Evolutionary conservation across 2,329 filamentous ascomycete genomes (phyloP), one percentile per base, ranked within the genome.

Genomic region (Furcasterigmium furcatum): DNA sequence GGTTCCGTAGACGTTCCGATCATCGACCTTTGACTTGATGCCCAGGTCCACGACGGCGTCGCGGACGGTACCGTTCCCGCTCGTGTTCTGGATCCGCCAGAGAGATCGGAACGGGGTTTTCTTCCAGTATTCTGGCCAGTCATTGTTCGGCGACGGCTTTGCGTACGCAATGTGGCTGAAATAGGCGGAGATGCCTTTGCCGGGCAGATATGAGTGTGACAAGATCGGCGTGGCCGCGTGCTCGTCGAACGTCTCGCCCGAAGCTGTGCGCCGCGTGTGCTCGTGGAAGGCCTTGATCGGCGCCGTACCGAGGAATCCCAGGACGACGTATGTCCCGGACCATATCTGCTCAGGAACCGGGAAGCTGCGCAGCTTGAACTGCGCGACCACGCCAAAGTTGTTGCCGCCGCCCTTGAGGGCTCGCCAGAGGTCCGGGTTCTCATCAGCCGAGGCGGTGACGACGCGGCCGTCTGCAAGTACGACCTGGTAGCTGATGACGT

Each of bases 341-440:
- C 40, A 42, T 1, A 42, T 32, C 8, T 34, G 12, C 4, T 18
- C 21, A n/a, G 40, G 27, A 3, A 34, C 5, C 4, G 19, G 27
- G 27, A 42, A 34, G 20, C 27, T 34, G 27, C 40, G 40, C 40
- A 42, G 19, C 46, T 42, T 43, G 12, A 48, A 43, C 2, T 43
- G 18, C 0, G 66, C 58, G 1, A 62, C 58, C 36, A 66, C 58
- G 40, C 69, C 71, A 41, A 72, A 70, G 50, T 74, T 76, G 52
- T 62, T 67, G 14, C 61, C 59, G 13, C 73, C 73, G 9, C 72
- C 73, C 41, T 70, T 67, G 2, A 74, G 59, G 2, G 71, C 71
- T 43, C 58, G 62, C 52, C 58, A 75, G 3, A 76, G 61, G 41
- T 74, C 71, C 0, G 55, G 19, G 41, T 74, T 59, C 3, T 58